Conservation (phyloP, 805 yeast genomes). For the Myxozyma melibiosi region DNA sequence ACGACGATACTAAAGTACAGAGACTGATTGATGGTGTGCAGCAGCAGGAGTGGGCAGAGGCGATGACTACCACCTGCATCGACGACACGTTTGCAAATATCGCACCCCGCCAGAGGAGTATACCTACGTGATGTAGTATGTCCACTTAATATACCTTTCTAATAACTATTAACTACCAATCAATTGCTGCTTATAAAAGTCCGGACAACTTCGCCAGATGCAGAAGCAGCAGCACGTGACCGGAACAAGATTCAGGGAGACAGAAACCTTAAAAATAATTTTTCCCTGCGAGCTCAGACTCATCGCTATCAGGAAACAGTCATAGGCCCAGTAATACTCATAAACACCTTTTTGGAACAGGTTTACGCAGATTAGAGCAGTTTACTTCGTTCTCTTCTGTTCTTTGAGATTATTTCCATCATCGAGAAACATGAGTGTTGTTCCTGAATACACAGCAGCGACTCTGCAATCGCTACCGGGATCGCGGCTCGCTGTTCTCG, state of each 20-base stretch:
- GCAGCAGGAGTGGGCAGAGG: constrained; percentile 34
- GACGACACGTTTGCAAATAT: constrained; percentile 28
- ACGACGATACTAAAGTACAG: constrained; percentile 30
- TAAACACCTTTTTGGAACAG: no score
- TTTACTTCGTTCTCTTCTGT: no score
- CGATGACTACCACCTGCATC: constrained; percentile 3
- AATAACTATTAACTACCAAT: neutral
- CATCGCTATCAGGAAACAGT: no score
- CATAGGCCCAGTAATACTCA: no score
- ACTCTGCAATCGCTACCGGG: constrained; percentile 4
- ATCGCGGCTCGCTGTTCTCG: constrained; percentile 21
- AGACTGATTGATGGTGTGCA: constrained; percentile 32
- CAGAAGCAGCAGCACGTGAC: neutral
- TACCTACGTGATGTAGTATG: neutral
- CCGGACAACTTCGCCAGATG: neutral
- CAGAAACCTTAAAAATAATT: no score
- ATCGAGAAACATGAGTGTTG: constrained; percentile 6
- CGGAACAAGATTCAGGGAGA: no score
- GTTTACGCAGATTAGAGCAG: no score
- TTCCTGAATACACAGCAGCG: constrained; percentile 12
- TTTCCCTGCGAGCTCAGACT: no score
- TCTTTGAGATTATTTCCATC: no score
- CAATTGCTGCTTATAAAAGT: no score
- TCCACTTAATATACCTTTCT: no score
- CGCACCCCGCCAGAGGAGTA: neutral